These are phyloP conservation scores for Aspergillaceae sp. DNA, from an alignment of 2,329 filamentous ascomycete genomes.

Conservation along the genomic window DNA sequence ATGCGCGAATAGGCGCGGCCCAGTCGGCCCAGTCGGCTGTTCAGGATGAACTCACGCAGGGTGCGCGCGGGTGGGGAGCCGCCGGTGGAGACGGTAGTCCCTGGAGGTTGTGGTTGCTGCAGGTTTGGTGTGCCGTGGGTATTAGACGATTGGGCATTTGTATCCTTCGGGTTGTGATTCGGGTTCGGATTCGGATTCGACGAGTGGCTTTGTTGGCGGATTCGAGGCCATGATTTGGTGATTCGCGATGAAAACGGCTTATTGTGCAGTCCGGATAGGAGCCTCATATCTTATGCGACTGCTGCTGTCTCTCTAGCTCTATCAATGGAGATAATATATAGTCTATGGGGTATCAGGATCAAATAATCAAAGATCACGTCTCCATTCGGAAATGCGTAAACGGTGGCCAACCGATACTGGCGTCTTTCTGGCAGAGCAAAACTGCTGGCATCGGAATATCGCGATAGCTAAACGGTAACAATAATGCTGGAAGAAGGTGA, in stretches of 20 bases:
- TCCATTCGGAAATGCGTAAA: no score
- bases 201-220: constrained; percentile 7
- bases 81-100: constrained; percentile 12
- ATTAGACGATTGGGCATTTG: not conserved
- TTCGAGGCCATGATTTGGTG: constrained; percentile 3
- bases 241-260: not conserved
- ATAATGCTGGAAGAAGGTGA: no score
- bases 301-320: not conserved
- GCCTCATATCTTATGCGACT: not conserved
- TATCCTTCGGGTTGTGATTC: not conserved
- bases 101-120: constrained; percentile 2
- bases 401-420: no score
- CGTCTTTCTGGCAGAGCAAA: no score
- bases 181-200: constrained; percentile 1
- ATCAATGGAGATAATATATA: no score
- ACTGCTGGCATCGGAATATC: no score
- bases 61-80: constrained; percentile 14
- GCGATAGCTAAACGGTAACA: no score
- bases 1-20: constrained; percentile 54
- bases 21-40: constrained; percentile 25
- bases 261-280: not conserved
- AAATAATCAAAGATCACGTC: no score
- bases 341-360: no score
- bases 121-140: not conserved
- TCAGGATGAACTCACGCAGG: constrained; percentile 22